phyloP scores from a whole-genome alignment of 2,329 filamentous ascomycete genomes.

The Nakataea oryzae region DNA sequence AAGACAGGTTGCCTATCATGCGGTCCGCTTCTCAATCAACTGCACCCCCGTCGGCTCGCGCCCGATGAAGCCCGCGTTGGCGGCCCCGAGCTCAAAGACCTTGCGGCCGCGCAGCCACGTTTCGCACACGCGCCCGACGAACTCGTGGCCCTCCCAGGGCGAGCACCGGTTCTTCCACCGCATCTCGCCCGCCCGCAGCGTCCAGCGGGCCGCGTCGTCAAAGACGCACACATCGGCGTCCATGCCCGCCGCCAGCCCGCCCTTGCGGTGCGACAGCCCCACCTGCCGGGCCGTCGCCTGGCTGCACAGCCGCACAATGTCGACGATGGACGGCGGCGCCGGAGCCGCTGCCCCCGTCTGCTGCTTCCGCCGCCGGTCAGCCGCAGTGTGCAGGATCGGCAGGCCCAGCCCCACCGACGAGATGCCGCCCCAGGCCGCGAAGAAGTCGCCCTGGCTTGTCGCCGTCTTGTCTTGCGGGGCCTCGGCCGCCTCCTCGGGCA shows the following conservation, averaged over 20 bases:
- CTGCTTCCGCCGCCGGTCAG: slow-evolving; percentile 30
- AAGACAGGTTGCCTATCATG: slow-evolving; percentile 15
- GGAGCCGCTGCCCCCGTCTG: neutral
- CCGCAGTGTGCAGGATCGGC: slow-evolving; percentile 78
- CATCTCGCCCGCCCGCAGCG: slow-evolving; percentile 68
- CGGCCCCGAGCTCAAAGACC: slow-evolving; percentile 59
- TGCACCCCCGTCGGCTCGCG: slow-evolving; percentile 37
- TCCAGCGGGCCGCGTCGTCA: slow-evolving; percentile 72
- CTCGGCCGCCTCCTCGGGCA: slow-evolving; percentile 14
- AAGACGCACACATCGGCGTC: slow-evolving; percentile 91
- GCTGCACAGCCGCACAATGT: slow-evolving; percentile 79
- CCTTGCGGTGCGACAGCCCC: slow-evolving; percentile 71
- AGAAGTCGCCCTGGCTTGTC: slow-evolving; percentile 64
- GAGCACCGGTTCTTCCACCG: slow-evolving; percentile 89
- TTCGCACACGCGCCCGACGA: slow-evolving; percentile 70
- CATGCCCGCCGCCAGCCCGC: slow-evolving; percentile 68
- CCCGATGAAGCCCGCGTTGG: slow-evolving; percentile 37
- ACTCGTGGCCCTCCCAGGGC: slow-evolving; percentile 73
- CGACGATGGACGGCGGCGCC: slow-evolving; percentile 40
- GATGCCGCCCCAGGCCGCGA: slow-evolving; percentile 93
- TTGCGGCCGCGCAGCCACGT: slow-evolving; percentile 73
- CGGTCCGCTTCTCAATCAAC: slow-evolving; percentile 49
- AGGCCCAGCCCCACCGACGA: slow-evolving; percentile 87
- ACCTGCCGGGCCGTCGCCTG: slow-evolving; percentile 82
- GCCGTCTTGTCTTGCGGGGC: neutral